phyloP scores from a whole-genome alignment of 805 yeast genomes.

The Yueomyces sp. region DNA sequence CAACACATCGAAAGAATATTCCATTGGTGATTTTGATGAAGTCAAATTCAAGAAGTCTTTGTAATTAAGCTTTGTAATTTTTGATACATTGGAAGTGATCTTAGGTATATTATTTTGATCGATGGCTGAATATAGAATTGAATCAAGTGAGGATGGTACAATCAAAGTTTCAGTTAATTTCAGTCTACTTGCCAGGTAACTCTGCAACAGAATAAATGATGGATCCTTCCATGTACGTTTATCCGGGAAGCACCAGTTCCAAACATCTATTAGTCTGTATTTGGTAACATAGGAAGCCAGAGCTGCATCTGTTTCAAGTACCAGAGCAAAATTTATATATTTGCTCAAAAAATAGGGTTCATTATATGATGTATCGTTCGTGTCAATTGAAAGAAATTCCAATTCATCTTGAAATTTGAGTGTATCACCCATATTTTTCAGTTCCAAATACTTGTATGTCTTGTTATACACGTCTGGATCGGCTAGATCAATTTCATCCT shows the following conservation, averaged over 20 bases:
- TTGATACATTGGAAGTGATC: constrained; percentile 1
- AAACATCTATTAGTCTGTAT: constrained; percentile 9
- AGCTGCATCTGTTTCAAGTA: constrained; percentile 8
- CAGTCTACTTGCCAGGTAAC: constrained; percentile 4
- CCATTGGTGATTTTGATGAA: constrained; percentile 3
- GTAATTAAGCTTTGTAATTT: constrained; percentile 10
- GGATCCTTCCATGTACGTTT: background rate
- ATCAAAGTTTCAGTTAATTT: constrained; percentile 1
- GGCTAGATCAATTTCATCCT: constrained; percentile 1
- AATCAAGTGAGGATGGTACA: constrained; percentile 1
- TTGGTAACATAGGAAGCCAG: constrained; percentile 9
- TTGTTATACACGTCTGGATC: background rate
- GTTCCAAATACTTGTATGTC: constrained; percentile 15
- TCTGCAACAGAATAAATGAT: constrained; percentile 8
- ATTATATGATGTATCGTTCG: background rate
- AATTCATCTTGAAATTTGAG: constrained; percentile 25
- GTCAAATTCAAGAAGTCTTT: constrained; percentile 10
- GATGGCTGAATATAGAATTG: constrained; percentile 1
- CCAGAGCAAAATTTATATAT: constrained; percentile 11
- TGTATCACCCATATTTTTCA: constrained; percentile 23
- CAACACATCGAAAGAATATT: constrained; percentile 6
- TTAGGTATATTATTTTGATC: constrained; percentile 1
- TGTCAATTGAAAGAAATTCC: constrained; percentile 20
- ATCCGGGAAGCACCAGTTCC: constrained; percentile 10
- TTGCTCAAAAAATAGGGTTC: constrained; percentile 6